Evolutionary conservation across 2,329 filamentous ascomycete genomes (phyloP), one percentile per base, ranked within the genome.

Genomic region (Ceratocystis smalleyi): DNA sequence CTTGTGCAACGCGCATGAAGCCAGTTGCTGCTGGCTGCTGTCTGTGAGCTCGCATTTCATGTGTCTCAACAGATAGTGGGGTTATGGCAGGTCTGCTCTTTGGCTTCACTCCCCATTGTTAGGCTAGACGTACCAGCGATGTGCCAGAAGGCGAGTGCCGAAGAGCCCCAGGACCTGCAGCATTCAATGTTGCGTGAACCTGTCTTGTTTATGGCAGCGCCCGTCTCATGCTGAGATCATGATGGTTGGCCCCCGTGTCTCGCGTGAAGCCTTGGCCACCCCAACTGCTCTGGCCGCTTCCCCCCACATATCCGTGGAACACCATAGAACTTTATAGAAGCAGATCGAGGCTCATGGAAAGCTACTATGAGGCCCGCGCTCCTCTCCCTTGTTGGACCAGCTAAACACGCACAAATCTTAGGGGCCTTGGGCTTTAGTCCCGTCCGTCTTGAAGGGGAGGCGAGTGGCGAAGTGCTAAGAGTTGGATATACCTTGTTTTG

Each of bases 291-390:
- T 22, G 51, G 17, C 51, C 22, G 24, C 35, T 15, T 40, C 35
- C 8, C 54, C 15, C 27, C 54, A n/a, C 27, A 57, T 27, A 57
- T 24, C 47, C 35, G 10, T 61, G 15, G 59, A 61, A 49, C 45
- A 22, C 49, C 17, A n/a, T 54, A 27, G 61, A 63, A 32, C 19
- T 22, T 30, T 15, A 45, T 19, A 63, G 62, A 63, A 63, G 12
- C 51, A 49, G 35, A 15, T 22, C 43, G 43, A 61, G n/a, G 59
- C 15, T 15, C 15, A 27, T 49, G 22, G 43, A 49, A 49, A 61
- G 19, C 17, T 57, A 19, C 54, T 35, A 32, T 57, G 27, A n/a
- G 54, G 54, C 6, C 54, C 27, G 54, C 27, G 54, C 54, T n/a
- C 45, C 3, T 12, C 54, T 35, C 15, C 17, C 54, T 61, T 61